Evolutionary conservation across 2,329 filamentous ascomycete genomes (phyloP).

Genomic region (Penicillium paneum): DNA sequence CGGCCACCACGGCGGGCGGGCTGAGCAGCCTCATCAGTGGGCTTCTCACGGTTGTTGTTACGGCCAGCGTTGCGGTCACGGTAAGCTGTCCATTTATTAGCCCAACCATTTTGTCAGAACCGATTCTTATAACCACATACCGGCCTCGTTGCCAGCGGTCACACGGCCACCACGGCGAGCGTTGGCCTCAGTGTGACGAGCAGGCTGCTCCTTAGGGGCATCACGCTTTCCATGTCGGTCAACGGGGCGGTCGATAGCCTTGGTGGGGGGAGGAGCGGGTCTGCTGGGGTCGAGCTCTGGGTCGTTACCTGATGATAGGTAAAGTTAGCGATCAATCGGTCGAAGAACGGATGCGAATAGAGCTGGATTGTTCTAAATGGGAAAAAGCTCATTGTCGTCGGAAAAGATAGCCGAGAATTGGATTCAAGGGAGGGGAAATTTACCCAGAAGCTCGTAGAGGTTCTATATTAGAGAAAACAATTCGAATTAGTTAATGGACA

Average conservation of each 20-base stretch:
- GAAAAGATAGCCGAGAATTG: constrained; percentile 10
- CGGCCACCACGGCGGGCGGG: constrained; percentile 48
- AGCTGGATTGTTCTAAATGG: not conserved
- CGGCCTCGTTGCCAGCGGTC: constrained; percentile 76
- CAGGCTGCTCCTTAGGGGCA: constrained; percentile 66
- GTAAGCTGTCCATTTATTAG: constrained; percentile 62
- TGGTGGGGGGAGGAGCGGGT: constrained; percentile 72
- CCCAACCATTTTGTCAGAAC: constrained; percentile 10
- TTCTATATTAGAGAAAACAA: constrained; percentile 59
- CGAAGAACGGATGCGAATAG: constrained; percentile 7
- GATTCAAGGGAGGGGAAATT: constrained; percentile 28
- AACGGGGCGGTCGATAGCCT: constrained; percentile 81
- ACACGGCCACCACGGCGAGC: constrained; percentile 49
- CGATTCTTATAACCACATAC: constrained; percentile 55
- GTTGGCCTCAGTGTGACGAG: constrained; percentile 42
- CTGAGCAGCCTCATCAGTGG: constrained; percentile 65
- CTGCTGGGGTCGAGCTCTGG: constrained; percentile 70
- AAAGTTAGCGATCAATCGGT: constrained; percentile 23
- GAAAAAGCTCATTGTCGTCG: constrained; percentile 3
- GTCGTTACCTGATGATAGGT: constrained; percentile 59
- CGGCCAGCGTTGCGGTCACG: constrained; percentile 80
- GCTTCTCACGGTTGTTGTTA: constrained; percentile 76
- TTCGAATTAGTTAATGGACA: constrained; percentile 22
- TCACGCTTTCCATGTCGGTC: constrained; percentile 83
- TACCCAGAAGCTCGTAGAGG: constrained; percentile 98